Percentiles rank a stretch among this genome's conserved stretches.
phyloP scores from a whole-genome alignment of 169 alveolate genomes.

The Plasmodium inui region DNA sequence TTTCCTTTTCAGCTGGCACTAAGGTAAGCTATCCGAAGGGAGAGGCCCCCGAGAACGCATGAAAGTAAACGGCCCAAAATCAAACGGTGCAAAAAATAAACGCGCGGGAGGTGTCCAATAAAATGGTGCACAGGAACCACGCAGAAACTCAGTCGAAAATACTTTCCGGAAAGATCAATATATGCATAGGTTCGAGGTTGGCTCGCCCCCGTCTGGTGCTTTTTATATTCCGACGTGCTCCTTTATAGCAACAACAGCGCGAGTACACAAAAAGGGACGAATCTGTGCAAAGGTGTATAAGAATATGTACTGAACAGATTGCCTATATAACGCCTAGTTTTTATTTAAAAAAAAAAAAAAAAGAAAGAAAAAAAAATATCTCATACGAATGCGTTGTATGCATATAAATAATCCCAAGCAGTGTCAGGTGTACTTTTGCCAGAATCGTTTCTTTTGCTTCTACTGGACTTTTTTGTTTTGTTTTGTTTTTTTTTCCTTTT shows the following conservation, averaged over 20 bases:
- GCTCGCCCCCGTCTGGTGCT: neutral
- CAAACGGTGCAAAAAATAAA: neutral
- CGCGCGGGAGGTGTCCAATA: neutral
- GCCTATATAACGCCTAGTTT: neutral
- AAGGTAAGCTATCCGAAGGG: neutral
- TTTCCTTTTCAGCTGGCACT: conserved; percentile 13
- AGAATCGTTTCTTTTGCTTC: neutral
- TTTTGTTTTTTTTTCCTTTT: neutral
- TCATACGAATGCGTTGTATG: conserved; percentile 7
- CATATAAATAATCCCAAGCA: neutral
- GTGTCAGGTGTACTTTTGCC: conserved; percentile 11
- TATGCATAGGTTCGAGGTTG: neutral
- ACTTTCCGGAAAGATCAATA: neutral
- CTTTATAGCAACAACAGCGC: neutral
- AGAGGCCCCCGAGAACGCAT: neutral
- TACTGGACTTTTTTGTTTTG: neutral
- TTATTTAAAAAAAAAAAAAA: neutral
- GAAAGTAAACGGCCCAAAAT: neutral
- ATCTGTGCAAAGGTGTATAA: neutral
- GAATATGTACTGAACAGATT: neutral
- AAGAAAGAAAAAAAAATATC: neutral
- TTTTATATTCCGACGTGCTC: neutral
- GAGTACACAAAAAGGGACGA: neutral
- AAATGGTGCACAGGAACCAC: neutral
- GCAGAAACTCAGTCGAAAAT: neutral